A percentile compares a stretch with the other conserved stretches of the same genome.
These are phyloP conservation scores for Eimeria maxima DNA, from an alignment of 169 alveolate species.

Conservation along the genomic window DNA sequence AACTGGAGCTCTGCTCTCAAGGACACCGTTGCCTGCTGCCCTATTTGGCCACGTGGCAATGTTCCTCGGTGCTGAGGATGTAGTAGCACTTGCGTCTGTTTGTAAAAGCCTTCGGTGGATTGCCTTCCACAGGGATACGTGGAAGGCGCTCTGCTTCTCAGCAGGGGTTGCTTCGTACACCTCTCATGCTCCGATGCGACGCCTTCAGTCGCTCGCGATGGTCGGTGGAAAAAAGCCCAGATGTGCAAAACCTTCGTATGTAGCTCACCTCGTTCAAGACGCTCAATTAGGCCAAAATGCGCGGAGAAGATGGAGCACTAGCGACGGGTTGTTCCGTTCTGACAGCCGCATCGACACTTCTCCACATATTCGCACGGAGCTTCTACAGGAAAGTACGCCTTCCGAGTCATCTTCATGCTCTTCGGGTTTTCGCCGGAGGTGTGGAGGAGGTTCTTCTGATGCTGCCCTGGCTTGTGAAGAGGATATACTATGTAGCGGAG, in stretches of 20 bases:
- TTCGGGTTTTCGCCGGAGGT: not conserved
- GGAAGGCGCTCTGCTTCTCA: slow-evolving; percentile 67
- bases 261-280: not conserved
- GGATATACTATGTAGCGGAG: not conserved
- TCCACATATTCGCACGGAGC: not conserved
- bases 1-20: slow-evolving; percentile 8
- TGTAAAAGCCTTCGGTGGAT: slow-evolving; percentile 76
- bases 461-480: not conserved
- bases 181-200: not conserved
- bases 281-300: not conserved
- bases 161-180: slow-evolving; percentile 7
- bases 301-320: not conserved
- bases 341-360: not conserved
- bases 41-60: slow-evolving; percentile 55
- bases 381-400: not conserved
- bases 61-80: slow-evolving; percentile 70
- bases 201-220: not conserved
- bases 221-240: not conserved
- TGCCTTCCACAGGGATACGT: slow-evolving; percentile 32
- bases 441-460: not conserved
- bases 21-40: slow-evolving; percentile 60
- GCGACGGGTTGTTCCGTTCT: not conserved
- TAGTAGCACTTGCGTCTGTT: slow-evolving; percentile 71
- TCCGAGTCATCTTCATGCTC: slow-evolving; percentile 2
- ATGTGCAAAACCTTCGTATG: not conserved